Evolutionary conservation across 2,329 filamentous ascomycete genomes (phyloP).

Genomic region (Pseudocercospora cruenta): DNA sequence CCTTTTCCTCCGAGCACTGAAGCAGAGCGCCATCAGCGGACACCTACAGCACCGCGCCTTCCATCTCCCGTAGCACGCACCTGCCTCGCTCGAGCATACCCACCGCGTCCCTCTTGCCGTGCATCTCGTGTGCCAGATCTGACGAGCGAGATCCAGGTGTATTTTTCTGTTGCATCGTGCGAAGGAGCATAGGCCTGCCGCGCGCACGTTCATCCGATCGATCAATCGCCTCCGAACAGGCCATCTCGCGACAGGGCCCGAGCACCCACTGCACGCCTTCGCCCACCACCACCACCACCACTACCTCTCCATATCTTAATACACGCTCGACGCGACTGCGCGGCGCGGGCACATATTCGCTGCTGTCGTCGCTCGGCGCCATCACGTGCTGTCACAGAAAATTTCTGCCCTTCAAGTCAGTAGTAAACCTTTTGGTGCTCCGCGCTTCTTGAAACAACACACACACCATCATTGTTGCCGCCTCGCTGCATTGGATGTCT

Average conservation of each 20-base stretch:
- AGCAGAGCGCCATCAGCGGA: constrained; percentile 7
- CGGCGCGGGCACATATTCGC: constrained; percentile 6
- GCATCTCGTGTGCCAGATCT: constrained; percentile 4
- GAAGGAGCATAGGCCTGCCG: constrained; percentile 17
- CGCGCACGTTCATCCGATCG: constrained; percentile 12
- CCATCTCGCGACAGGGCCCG: constrained; percentile 23
- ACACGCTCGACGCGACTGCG: constrained; percentile 5
- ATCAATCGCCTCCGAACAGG: constrained; percentile 28
- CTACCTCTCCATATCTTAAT: constrained; percentile 11
- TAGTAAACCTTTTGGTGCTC: constrained; percentile 23
- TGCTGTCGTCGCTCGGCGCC: constrained; percentile 7
- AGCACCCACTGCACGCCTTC: constrained; percentile 14
- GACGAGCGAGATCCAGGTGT: constrained; percentile 10
- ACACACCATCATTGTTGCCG: constrained; percentile 3
- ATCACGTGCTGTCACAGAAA: constrained; percentile 30
- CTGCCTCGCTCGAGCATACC: constrained; percentile 6
- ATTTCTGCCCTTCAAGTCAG: constrained; percentile 33
- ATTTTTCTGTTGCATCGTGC: constrained; percentile 13
- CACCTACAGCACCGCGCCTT: constrained; percentile 9
- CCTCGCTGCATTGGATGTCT: constrained; percentile 34
- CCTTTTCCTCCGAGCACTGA: constrained; percentile 17
- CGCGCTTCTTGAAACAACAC: constrained; percentile 15
- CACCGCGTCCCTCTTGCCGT: constrained; percentile 4
- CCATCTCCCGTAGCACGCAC: constrained; percentile 10
- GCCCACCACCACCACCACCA: constrained; percentile 19